Base-by-base conservation (phyloP, 805 yeast genomes). In the Saturnispora bothae region DNA sequence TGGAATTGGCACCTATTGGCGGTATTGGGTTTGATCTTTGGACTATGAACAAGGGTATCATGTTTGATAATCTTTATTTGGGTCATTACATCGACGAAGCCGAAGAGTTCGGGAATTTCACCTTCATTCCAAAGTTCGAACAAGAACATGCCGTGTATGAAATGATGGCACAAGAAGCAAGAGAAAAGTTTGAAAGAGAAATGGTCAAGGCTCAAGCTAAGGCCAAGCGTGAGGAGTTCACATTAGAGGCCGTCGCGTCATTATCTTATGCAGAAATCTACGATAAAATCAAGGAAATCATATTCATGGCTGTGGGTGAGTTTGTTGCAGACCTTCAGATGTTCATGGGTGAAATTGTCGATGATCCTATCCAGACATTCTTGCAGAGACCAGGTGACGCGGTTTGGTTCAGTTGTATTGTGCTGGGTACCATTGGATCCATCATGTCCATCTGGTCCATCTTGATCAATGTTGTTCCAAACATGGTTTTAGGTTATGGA, bases 41-140 rank as follows among this genome's bases (percentile, higher is more conserved):
- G 95, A 73, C 89, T 33, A 80, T 86, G 78, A 78, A 83, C 46
- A 66, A 68, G 31, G 73, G 82, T 35, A 72, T 85, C 36, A 48
- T 83, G 55, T 83, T 86, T 54, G 84, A 84, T 56, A 83, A 86
- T 61, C 73, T 86, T 43, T 88, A 86, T 56, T 57, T 86, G 43
- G 96, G 96, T 22, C 88, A 83, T 53, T 75, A 83, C 2, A 63
- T 86, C n/a, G 65, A 62, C 28, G 95, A 86, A 52, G 96, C 96
- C 10, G 95, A 88, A 63, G 40, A 53, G 8, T 65, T 86, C 46
- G 96, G 96, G 23, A 86, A 88, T 54, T 57, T 61, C 7, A 85
- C 96, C 0, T 86, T 73, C 57, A 48, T 59, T 25, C 67, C 73
- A 18, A 80, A 80, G 55, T 56, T 59, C 17, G 64, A 61, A 13